phyloP scores from a whole-genome alignment of 2,329 filamentous ascomycete genomes.

The Leptosphaerulina australis region DNA sequence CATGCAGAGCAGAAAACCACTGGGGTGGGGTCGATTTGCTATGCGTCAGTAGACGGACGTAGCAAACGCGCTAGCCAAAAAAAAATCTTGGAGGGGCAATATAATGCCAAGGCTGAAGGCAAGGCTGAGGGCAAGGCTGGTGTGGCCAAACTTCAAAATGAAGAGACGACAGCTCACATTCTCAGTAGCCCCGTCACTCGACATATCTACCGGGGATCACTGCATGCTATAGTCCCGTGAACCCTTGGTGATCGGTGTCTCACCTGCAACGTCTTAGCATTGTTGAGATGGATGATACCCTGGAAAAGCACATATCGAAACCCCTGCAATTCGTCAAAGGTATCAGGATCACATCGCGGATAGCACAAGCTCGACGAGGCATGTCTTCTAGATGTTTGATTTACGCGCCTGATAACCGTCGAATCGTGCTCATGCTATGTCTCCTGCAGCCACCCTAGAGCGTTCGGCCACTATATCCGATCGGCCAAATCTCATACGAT shows the following conservation, averaged over 20 bases:
- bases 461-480: conserved; percentile 4
- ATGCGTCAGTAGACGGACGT: conserved; percentile 36
- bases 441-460: conserved; percentile 6
- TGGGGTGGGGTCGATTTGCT: conserved; percentile 29
- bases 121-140: too few relatives aligned
- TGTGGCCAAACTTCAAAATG: not conserved
- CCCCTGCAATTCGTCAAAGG: conserved; percentile 9
- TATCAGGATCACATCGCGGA: conserved; percentile 12
- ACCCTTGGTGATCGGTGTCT: not conserved
- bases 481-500: conserved; percentile 6
- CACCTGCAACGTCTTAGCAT: not conserved
- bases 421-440: conserved; percentile 4
- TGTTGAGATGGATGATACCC: not conserved
- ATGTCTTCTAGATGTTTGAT: not conserved
- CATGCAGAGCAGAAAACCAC: conserved; percentile 23
- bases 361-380: conserved; percentile 1
- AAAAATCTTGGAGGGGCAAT: conserved; percentile 37
- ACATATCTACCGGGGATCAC: not conserved
- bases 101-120: conserved; percentile 20
- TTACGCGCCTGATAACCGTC: not conserved
- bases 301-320: conserved; percentile 7
- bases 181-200: not conserved
- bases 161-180: conserved; percentile 14
- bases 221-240: not conserved
- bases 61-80: conserved; percentile 32